These are phyloP conservation scores for Phialemoniopsis sp. DNA, from an alignment of 2,329 filamentous ascomycete genomes.

Conservation along the genomic window DNA sequence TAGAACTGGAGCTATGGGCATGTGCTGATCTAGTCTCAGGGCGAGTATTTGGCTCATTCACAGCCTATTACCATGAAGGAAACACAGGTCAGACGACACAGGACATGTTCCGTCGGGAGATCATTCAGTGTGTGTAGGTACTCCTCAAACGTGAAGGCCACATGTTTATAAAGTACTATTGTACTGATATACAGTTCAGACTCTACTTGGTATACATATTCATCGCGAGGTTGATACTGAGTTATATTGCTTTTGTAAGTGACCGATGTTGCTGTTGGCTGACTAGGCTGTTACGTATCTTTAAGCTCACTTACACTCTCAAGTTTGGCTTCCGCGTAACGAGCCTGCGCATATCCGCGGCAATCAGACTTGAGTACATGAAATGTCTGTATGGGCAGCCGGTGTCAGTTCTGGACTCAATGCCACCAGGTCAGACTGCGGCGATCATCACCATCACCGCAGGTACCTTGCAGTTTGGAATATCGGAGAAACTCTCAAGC, in stretches of 20 bases:
- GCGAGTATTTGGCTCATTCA: slow-evolving; percentile 23
- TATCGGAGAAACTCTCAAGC: slow-evolving; percentile 56
- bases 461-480: slow-evolving; percentile 57
- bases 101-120: slow-evolving; percentile 17
- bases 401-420: slow-evolving; percentile 61
- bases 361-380: slow-evolving; percentile 60
- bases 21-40: slow-evolving; percentile 13
- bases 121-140: slow-evolving; percentile 21
- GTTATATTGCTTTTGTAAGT: slow-evolving; percentile 39
- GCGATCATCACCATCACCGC: slow-evolving; percentile 60
- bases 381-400: slow-evolving; percentile 59
- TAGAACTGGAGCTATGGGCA: neutral
- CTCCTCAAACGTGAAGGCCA: neutral
- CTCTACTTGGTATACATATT: slow-evolving; percentile 70
- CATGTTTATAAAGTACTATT: neutral
- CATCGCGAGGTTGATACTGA: slow-evolving; percentile 57
- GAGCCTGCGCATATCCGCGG: slow-evolving; percentile 55
- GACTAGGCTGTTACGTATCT: slow-evolving; percentile 1
- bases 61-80: slow-evolving; percentile 17
- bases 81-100: slow-evolving; percentile 15
- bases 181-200: slow-evolving; percentile 18
- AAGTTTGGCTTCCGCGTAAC: slow-evolving; percentile 53
- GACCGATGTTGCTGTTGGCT: neutral
- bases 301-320: neutral
- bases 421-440: slow-evolving; percentile 55